Conservation (phyloP, 108 stramenopile genomes). For the Asterionellopsis glacialis region DNA sequence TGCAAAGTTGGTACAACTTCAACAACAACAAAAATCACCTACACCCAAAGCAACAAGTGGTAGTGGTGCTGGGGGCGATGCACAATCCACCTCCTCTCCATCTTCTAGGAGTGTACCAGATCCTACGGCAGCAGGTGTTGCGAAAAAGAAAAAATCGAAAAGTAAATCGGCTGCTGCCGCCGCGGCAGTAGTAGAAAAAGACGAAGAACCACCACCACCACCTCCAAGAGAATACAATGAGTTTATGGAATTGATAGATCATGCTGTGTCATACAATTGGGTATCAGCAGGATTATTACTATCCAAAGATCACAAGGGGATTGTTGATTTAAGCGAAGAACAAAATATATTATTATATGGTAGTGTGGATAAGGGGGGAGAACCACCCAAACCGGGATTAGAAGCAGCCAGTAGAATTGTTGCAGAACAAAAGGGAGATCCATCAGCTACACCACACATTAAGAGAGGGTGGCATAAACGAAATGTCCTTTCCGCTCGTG, state of each 20-base stretch:
- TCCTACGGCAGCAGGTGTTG: slow-evolving; percentile 2
- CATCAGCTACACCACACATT: slow-evolving; percentile 3
- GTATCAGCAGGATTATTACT: slow-evolving; percentile 42
- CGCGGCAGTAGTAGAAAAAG: slow-evolving; percentile 2
- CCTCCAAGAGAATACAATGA: slow-evolving; percentile 59
- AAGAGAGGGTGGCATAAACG: slow-evolving; percentile 56
- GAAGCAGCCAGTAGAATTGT: neutral
- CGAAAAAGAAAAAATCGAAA: slow-evolving; percentile 8
- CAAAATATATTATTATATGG: slow-evolving; percentile 58
- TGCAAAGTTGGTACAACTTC: neutral
- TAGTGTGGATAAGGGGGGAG: slow-evolving; percentile 9
- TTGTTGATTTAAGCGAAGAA: slow-evolving; percentile 47
- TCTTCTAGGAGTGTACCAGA: slow-evolving; percentile 5
- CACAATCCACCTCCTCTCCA: neutral
- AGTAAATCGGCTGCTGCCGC: slow-evolving; percentile 12
- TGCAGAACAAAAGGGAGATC: neutral
- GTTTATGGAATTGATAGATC: slow-evolving; percentile 72
- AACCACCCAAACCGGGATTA: slow-evolving; percentile 22
- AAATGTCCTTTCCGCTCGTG: slow-evolving; percentile 65
- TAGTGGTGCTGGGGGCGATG: slow-evolving; percentile 3
- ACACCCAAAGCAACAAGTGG: slow-evolving; percentile 1
- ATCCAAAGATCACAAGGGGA: slow-evolving; percentile 26
- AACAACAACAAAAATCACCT: slow-evolving; percentile 7
- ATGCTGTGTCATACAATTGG: slow-evolving; percentile 67
- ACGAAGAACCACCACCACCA: neutral